Evolutionary conservation across 1,139 yeast genomes (phyloP), one percentile per base, ranked within the genome.

Genomic region (Diutina sp.): DNA sequence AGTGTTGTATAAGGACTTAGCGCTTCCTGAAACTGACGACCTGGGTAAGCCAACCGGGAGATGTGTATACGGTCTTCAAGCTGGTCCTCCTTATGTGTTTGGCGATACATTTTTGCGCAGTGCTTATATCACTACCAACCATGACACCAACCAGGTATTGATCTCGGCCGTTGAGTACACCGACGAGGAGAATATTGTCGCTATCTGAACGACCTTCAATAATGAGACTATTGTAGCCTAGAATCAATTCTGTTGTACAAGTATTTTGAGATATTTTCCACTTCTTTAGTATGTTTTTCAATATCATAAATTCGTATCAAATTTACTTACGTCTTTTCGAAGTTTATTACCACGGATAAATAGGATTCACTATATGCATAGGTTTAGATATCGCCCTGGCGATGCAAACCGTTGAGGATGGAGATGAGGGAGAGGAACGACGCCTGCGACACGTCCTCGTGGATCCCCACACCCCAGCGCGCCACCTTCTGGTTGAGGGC

Each of bases 391-490:
- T 51, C 54, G 14, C 54, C 54, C 8, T 46, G 25, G n/a, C 54
- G 54, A 29, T 51, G 32, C 54, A 51, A 51, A 2, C 55, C 55
- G 41, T 52, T 52, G n/a, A 52, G 41, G 12, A 52, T 52, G 28
- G 48, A 41, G 16, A 52, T 29, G 14, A 52, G 16, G 35, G 55
- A 52, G 30, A 52, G 46, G 48, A 52, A 44, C 47, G 41, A 29
- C 41, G 47, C 46, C 55, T 52, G 55, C 41, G 47, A 28, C 35
- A 52, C 55, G n/a, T 52, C 55, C 41, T 25, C 48, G 38, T 52
- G 32, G 28, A 52, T 52, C 11, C 55, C 55, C 46, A 52, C 55
- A 16, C 55, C 55, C 55, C 55, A 52, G 18, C 55, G 46, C 4
- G 35, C 21, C 45, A 35, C 45, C 8, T 28, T 41, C n/a, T 28